phyloP scores from a whole-genome alignment of 176 grass and related monocot genomes.

The Rhynchospora pubera region DNA sequence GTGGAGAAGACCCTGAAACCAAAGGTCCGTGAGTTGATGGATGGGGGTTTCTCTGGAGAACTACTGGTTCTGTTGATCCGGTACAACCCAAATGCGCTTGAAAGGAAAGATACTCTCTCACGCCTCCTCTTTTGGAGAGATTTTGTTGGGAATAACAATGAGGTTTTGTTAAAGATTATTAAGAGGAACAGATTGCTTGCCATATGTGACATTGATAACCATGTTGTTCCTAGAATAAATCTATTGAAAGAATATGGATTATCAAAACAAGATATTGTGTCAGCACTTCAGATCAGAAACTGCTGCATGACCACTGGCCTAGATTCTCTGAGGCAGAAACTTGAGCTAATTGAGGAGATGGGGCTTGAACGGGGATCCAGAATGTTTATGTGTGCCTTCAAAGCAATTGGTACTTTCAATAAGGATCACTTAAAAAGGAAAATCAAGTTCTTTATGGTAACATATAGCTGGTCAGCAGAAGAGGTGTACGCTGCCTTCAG shows the following conservation, averaged over 20 bases:
- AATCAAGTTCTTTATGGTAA: too few relatives aligned
- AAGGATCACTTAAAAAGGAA: too few relatives aligned
- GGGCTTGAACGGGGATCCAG: too few relatives aligned
- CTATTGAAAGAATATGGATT: neutral
- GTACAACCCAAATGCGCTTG: neutral
- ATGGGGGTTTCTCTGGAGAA: neutral
- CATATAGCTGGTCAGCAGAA: too few relatives aligned
- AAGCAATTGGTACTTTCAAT: too few relatives aligned
- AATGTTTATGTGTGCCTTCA: too few relatives aligned
- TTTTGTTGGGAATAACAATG: neutral
- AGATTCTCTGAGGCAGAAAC: too few relatives aligned
- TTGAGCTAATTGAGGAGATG: too few relatives aligned
- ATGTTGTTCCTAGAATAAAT: neutral
- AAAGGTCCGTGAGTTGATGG: neutral
- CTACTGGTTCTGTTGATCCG: neutral
- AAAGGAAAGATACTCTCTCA: neutral
- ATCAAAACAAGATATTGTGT: neutral
- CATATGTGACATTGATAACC: neutral
- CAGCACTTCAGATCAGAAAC: neutral
- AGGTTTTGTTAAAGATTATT: neutral
- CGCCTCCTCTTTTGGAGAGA: neutral
- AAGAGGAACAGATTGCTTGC: neutral
- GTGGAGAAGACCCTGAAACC: too few relatives aligned
- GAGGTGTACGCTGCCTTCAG: too few relatives aligned
- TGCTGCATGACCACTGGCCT: neutral